These are phyloP conservation scores for Carex littledalei DNA, from an alignment of 176 grass and related monocot species.

Conservation along the genomic window DNA sequence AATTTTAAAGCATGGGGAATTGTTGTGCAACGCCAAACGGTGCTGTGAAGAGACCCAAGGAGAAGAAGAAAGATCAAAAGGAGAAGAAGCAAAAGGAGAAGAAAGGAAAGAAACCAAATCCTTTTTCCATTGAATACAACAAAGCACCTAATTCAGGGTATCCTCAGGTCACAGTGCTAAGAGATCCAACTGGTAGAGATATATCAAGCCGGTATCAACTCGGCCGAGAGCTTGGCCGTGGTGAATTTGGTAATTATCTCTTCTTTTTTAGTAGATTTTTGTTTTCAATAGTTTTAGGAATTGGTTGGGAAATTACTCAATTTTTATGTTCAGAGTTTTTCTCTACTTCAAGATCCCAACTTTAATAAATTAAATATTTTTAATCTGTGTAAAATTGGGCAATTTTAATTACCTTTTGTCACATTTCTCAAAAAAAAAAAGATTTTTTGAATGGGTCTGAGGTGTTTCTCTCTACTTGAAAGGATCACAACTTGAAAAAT, in stretches of 20 bases:
- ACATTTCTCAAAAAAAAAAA: not conserved
- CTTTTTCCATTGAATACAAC: slow-evolving; percentile 89
- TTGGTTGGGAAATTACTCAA: not conserved
- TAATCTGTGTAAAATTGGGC: not conserved
- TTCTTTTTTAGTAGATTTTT: not conserved
- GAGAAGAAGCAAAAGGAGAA: slow-evolving; percentile 41
- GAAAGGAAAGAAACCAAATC: slow-evolving; percentile 70
- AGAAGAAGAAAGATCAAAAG: slow-evolving; percentile 17
- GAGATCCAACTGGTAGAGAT: slow-evolving; percentile 47
- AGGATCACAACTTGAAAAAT: too few relatives aligned
- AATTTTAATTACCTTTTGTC: not conserved
- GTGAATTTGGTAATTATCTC: slow-evolving; percentile 52
- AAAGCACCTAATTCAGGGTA: slow-evolving; percentile 15
- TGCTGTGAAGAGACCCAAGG: not conserved
- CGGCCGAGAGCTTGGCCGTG: slow-evolving; percentile 68
- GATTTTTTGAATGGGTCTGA: too few relatives aligned
- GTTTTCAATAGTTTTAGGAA: not conserved
- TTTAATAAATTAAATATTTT: not conserved
- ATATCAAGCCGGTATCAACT: slow-evolving; percentile 65
- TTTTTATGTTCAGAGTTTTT: not conserved
- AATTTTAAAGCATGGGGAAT: slow-evolving; percentile 51
- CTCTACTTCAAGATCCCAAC: not conserved
- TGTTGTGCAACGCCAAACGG: slow-evolving; percentile 45
- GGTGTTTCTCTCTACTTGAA: too few relatives aligned
- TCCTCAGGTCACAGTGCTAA: slow-evolving; percentile 38